These are phyloP conservation scores for Simmondsia chinensis DNA, from an alignment of 148 eudicot genomes.

Conservation along the genomic window DNA sequence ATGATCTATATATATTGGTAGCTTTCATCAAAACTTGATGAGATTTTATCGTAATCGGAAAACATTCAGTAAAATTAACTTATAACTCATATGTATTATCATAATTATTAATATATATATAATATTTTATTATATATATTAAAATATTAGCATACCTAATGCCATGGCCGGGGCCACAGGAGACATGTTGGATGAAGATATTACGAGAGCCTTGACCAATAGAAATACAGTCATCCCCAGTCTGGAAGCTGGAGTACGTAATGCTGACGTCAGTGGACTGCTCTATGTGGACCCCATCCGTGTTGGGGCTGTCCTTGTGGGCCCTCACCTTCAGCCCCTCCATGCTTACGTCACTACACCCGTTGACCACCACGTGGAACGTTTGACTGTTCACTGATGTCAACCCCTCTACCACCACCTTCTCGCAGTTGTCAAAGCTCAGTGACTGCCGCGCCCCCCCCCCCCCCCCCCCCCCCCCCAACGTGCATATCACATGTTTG, in stretches of 20 bases:
- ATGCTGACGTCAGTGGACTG: conserved; percentile 15
- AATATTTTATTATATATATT: not conserved
- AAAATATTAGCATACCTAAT: conserved; percentile 25
- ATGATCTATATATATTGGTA: too few species aligned
- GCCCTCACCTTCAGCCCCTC: conserved; percentile 19
- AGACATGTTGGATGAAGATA: conserved; percentile 26
- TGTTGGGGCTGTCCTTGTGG: conserved; percentile 37
- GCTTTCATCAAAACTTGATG: too few species aligned
- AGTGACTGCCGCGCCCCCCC: conserved; percentile 33
- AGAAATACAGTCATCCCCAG: conserved; percentile 65
- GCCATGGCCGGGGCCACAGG: conserved; percentile 66
- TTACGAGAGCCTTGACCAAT: conserved; percentile 27
- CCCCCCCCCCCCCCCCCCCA: too few species aligned
- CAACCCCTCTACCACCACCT: conserved; percentile 27
- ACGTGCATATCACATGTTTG: too few species aligned
- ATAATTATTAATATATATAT: too few species aligned
- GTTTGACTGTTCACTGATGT: conserved; percentile 36
- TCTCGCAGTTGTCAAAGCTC: conserved; percentile 24
- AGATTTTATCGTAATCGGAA: too few species aligned
- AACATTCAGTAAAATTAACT: too few species aligned
- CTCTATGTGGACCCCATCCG: conserved; percentile 45
- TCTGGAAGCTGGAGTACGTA: conserved; percentile 12
- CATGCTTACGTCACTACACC: conserved; percentile 22
- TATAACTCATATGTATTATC: not conserved
- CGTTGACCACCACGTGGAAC: conserved; percentile 28